Conservation (phyloP, 768 basidiomycete species). For the Mycena rebaudengoi region DNA sequence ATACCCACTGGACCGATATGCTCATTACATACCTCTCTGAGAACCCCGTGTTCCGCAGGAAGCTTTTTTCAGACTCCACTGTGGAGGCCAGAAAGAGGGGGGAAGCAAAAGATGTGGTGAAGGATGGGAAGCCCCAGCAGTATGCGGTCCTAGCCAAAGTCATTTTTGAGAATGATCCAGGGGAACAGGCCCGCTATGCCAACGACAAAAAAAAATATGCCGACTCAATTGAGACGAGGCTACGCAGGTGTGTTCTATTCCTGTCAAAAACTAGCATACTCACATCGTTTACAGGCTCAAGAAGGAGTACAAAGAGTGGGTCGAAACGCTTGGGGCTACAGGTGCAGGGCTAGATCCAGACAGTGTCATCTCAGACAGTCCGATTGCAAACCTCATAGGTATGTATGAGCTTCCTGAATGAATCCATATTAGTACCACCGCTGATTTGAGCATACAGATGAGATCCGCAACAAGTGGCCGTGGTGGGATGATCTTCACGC, state of each 20-base stretch:
- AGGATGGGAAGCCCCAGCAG: slow-evolving; percentile 28
- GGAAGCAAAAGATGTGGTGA: slow-evolving; percentile 23
- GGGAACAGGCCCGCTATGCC: slow-evolving; percentile 15
- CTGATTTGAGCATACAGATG: neutral
- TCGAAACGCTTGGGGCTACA: slow-evolving; percentile 22
- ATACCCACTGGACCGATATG: too few relatives aligned
- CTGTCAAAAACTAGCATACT: neutral
- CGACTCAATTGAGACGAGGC: slow-evolving; percentile 27
- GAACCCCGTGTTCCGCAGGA: slow-evolving; percentile 10
- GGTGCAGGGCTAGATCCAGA: slow-evolving; percentile 27
- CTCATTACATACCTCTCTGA: slow-evolving; percentile 32
- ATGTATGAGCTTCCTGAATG: too few relatives aligned
- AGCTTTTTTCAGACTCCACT: slow-evolving; percentile 39
- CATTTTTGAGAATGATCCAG: slow-evolving; percentile 30
- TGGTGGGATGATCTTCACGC: slow-evolving; percentile 40
- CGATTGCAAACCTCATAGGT: slow-evolving; percentile 29
- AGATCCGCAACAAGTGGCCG: slow-evolving; percentile 30
- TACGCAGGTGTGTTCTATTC: neutral
- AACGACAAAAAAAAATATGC: slow-evolving; percentile 22
- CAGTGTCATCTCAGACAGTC: slow-evolving; percentile 5
- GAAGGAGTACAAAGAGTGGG: slow-evolving; percentile 22
- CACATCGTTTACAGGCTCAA: slow-evolving; percentile 25
- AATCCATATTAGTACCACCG: too few relatives aligned
- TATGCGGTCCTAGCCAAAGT: slow-evolving; percentile 28
- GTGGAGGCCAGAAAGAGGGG: slow-evolving; percentile 32